phyloP scores from a whole-genome alignment of 371 early-diverging fungal species.

The Massospora cicadina region DNA sequence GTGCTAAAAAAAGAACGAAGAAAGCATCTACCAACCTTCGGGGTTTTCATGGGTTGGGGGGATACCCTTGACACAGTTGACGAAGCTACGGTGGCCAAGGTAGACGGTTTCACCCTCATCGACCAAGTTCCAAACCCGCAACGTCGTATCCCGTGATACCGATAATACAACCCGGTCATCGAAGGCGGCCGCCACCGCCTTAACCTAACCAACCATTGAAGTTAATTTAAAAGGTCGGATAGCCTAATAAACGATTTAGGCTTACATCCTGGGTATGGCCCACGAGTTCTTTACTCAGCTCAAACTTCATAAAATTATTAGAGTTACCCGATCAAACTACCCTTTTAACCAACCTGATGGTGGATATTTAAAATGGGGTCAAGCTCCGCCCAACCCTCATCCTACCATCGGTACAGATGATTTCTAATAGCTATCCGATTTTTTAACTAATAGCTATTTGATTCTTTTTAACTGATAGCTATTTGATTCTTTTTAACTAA shows the following conservation, averaged over 20 bases:
- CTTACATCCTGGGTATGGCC: neutral
- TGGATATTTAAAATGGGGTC: no score
- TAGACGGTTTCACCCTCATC: neutral
- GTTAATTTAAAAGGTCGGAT: neutral
- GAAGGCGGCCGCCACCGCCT: neutral
- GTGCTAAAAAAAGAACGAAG: no score
- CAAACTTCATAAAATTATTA: neutral
- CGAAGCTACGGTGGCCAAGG: neutral
- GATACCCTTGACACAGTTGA: neutral
- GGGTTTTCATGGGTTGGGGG: neutral
- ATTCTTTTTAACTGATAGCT: no score
- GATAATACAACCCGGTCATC: neutral
- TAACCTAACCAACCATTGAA: neutral
- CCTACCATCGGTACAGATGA: no score
- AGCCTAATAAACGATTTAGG: neutral
- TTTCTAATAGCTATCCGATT: no score
- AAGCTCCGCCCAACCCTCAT: no score
- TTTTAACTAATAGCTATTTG: no score
- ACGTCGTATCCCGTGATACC: neutral
- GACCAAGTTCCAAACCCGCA: neutral
- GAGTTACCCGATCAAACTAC: no score
- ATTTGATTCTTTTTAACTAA: no score
- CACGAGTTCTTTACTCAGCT: neutral
- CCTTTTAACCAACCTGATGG: no score
- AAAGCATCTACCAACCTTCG: neutral